These are phyloP conservation scores for Pythium dissotocum DNA, from an alignment of 352 stramenopile genomes.

Conservation along the genomic window DNA sequence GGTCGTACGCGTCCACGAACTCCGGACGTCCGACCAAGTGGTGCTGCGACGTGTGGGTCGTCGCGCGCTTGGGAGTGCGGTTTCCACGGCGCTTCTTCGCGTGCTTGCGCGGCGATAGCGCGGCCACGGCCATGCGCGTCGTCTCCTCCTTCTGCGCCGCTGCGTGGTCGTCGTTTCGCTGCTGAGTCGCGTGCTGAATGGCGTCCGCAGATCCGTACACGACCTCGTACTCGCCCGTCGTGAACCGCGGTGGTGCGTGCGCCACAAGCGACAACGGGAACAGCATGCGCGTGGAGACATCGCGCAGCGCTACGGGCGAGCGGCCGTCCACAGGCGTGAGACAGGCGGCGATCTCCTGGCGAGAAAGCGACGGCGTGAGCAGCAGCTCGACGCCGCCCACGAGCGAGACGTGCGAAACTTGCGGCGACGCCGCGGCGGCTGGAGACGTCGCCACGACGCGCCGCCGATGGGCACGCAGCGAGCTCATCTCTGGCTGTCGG, in stretches of 20 bases:
- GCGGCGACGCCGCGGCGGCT: neutral
- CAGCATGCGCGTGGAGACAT: slow-evolving; percentile 39
- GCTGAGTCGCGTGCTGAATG: neutral
- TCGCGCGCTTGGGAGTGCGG: neutral
- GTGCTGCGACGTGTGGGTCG: slow-evolving; percentile 15
- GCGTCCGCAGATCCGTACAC: slow-evolving; percentile 19
- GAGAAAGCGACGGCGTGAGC: slow-evolving; percentile 16
- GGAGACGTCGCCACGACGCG: slow-evolving; percentile 1
- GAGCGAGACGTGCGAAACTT: slow-evolving; percentile 4
- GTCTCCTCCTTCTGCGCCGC: neutral
- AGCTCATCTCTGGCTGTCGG: neutral
- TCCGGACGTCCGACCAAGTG: slow-evolving; percentile 21
- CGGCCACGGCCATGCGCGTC: neutral
- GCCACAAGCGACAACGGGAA: slow-evolving; percentile 74
- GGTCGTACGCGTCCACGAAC: slow-evolving; percentile 30
- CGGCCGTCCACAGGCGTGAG: slow-evolving; percentile 8
- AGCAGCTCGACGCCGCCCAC: slow-evolving; percentile 22
- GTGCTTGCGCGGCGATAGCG: slow-evolving; percentile 4
- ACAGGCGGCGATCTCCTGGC: slow-evolving; percentile 15
- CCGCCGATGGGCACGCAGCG: slow-evolving; percentile 1
- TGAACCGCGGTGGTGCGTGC: slow-evolving; percentile 53
- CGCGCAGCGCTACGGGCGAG: slow-evolving; percentile 32
- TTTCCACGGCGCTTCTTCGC: slow-evolving; percentile 5
- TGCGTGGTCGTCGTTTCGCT: neutral
- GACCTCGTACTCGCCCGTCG: slow-evolving; percentile 44